Percentiles rank a stretch among this genome's conserved stretches.
These are phyloP conservation scores for Ambispora gerdemannii DNA, from an alignment of 192 early-diverging fungal species.

Conservation along the genomic window DNA sequence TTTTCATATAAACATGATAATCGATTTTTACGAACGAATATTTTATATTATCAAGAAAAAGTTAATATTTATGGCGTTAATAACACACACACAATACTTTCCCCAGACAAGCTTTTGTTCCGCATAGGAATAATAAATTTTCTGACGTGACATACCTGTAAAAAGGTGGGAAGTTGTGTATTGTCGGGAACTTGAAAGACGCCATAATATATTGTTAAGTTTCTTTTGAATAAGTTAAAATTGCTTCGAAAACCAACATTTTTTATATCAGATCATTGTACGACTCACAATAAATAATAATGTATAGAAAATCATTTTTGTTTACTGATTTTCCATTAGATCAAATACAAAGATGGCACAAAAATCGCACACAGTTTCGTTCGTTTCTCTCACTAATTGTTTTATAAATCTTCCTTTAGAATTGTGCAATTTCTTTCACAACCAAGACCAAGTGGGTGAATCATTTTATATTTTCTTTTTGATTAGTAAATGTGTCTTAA, in stretches of 20 bases:
- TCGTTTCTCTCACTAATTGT: background rate
- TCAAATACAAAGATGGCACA: background rate
- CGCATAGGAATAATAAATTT: too few species aligned
- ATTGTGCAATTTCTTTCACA: background rate
- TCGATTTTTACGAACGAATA: constrained; percentile 43
- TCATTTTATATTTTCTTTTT: background rate
- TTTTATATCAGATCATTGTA: background rate
- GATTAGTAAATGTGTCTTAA: background rate
- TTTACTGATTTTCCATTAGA: background rate
- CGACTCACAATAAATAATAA: background rate
- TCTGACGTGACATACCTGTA: constrained; percentile 65
- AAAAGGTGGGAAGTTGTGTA: constrained; percentile 90
- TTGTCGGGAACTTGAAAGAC: constrained; percentile 60
- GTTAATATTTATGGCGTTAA: background rate
- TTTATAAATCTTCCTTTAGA: background rate
- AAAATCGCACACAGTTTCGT: background rate
- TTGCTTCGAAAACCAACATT: background rate
- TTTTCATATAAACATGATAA: too few species aligned
- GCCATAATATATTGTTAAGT: background rate
- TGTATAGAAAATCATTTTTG: background rate
- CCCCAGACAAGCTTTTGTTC: too few species aligned
- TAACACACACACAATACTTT: too few species aligned
- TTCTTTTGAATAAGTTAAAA: too few species aligned
- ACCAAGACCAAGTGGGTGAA: background rate
- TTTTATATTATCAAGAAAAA: constrained; percentile 20